A percentile compares a stretch with the other conserved stretches of the same genome.
Evolutionary conservation across 1,139 yeast species (phyloP).

Genomic region (Maudiozyma humilis): DNA sequence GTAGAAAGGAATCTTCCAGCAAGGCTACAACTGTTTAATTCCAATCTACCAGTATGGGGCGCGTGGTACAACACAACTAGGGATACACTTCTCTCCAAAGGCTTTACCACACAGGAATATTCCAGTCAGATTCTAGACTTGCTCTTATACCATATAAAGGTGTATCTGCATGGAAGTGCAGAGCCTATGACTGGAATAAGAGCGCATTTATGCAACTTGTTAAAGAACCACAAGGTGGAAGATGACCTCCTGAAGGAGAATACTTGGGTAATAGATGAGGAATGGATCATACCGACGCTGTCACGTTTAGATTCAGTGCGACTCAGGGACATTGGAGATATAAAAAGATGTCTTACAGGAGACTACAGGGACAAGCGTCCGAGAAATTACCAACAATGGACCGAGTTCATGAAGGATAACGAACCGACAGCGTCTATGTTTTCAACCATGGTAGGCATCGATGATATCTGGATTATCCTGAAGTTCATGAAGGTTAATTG

Average conservation of each 20-base stretch:
- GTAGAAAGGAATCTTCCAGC: too few species aligned
- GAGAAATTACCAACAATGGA: conserved; percentile 22
- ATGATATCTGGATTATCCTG: conserved; percentile 21
- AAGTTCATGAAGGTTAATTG: conserved; percentile 25
- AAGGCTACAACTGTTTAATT: conserved; percentile 7
- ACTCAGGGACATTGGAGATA: conserved; percentile 12
- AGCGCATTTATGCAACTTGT: conserved; percentile 13
- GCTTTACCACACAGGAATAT: conserved; percentile 14
- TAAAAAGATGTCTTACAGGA: conserved; percentile 11
- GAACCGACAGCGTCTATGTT: conserved; percentile 22
- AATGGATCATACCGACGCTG: conserved; percentile 18
- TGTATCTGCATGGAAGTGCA: conserved; percentile 9
- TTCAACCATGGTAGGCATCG: conserved; percentile 11
- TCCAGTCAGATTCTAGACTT: conserved; percentile 16
- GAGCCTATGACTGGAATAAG: conserved; percentile 10
- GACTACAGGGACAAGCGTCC: conserved; percentile 9
- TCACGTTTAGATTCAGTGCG: conserved; percentile 9
- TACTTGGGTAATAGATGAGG: conserved; percentile 19
- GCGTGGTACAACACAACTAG: conserved; percentile 15
- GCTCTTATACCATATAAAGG: conserved; percentile 15
- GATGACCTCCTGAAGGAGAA: conserved; percentile 7
- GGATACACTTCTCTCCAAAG: conserved; percentile 5
- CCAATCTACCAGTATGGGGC: conserved; percentile 9
- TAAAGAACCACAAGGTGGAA: conserved; percentile 10
- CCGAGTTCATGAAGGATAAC: conserved; percentile 16